Conservation (phyloP, 208 protist genomes). For the Herpetomonas muscarum region DNA sequence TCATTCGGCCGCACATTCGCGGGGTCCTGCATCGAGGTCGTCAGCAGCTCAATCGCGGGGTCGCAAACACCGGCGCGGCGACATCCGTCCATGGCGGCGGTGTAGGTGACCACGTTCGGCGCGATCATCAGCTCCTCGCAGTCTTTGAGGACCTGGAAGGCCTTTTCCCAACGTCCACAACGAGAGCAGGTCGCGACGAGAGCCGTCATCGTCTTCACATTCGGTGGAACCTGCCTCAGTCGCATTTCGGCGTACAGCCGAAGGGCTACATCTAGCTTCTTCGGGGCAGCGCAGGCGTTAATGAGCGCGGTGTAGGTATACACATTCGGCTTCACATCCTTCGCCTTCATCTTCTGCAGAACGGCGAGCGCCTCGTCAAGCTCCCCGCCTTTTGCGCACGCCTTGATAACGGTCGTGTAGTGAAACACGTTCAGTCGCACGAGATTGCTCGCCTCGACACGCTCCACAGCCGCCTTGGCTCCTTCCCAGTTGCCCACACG, state of each 20-base stretch:
- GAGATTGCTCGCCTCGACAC: slow-evolving; percentile 60
- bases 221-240: slow-evolving; percentile 62
- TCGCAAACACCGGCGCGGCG: slow-evolving; percentile 61
- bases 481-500: slow-evolving; percentile 76
- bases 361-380: slow-evolving; percentile 58
- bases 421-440: slow-evolving; percentile 86
- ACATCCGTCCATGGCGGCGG: slow-evolving; percentile 85
- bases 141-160: slow-evolving; percentile 66
- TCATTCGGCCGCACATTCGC: slow-evolving; percentile 68
- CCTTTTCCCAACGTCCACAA: slow-evolving; percentile 62
- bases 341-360: slow-evolving; percentile 69
- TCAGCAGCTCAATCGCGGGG: slow-evolving; percentile 56
- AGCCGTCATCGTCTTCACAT: slow-evolving; percentile 78
- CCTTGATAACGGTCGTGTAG: slow-evolving; percentile 83
- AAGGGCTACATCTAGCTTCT: slow-evolving; percentile 53
- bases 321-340: slow-evolving; percentile 72
- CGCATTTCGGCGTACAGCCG: slow-evolving; percentile 80
- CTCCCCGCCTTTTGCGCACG: slow-evolving; percentile 70
- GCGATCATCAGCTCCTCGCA: slow-evolving; percentile 75
- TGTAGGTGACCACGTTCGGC: slow-evolving; percentile 87
- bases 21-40: slow-evolving; percentile 45
- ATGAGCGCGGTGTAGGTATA: slow-evolving; percentile 89
- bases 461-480: slow-evolving; percentile 57
- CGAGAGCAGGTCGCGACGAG: slow-evolving; percentile 56
- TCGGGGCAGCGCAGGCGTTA: slow-evolving; percentile 50